A percentile compares a stretch with the other conserved stretches of the same genome.
phyloP scores from a whole-genome alignment of 1,284 basidiomycete genomes.

The Grifola frondosa region DNA sequence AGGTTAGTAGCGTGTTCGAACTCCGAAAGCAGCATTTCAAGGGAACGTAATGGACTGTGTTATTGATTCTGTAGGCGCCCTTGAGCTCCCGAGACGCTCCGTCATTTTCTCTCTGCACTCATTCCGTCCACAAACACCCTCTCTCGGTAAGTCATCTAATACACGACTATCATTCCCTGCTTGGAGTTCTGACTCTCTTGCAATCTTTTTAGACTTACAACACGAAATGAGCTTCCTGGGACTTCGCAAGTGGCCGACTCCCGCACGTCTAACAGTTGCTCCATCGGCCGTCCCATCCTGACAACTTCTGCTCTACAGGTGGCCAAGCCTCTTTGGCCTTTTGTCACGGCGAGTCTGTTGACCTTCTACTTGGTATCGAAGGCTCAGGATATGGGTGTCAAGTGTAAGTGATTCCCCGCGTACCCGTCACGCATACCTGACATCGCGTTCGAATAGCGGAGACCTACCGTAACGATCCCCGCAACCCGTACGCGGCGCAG shows the following conservation, averaged over 20 bases:
- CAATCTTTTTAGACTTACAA: not conserved
- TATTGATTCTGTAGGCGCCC: too few species aligned
- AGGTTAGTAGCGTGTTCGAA: too few species aligned
- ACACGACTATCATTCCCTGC: not conserved
- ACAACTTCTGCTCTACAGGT: slow-evolving; percentile 42
- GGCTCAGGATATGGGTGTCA: slow-evolving; percentile 62
- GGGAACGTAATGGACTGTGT: too few species aligned
- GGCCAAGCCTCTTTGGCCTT: slow-evolving; percentile 72
- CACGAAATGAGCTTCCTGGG: slow-evolving; percentile 75
- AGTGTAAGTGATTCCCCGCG: slow-evolving; percentile 51
- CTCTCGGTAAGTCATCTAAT: slow-evolving; percentile 9
- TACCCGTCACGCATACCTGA: slow-evolving; percentile 5
- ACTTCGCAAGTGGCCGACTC: slow-evolving; percentile 76
- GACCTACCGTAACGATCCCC: slow-evolving; percentile 67
- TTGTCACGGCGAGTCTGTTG: slow-evolving; percentile 60
- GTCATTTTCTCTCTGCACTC: slow-evolving; percentile 13
- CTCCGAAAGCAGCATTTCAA: too few species aligned
- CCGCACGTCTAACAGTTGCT: slow-evolving; percentile 44
- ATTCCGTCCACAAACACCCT: slow-evolving; percentile 9
- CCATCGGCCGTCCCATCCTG: not conserved
- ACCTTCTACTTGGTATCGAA: slow-evolving; percentile 66
- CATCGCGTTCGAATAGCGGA: slow-evolving; percentile 51
- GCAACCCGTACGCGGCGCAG: slow-evolving; percentile 77
- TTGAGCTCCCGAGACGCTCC: slow-evolving; percentile 11
- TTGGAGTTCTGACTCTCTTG: not conserved